Conservation (phyloP, 495 filamentous ascomycete genomes). For the Talaromyces liani region DNA sequence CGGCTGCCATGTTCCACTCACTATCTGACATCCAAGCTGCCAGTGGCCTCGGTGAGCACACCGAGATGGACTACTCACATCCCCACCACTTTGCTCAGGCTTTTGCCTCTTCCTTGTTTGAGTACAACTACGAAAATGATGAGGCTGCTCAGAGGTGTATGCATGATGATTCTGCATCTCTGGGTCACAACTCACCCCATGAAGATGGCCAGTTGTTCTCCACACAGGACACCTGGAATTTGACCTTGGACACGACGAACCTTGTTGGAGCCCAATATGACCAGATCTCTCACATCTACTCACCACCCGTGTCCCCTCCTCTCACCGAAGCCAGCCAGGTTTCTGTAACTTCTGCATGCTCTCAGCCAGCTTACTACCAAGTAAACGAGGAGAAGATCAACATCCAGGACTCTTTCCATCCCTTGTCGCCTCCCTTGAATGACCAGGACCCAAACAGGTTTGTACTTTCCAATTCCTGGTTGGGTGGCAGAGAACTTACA, state of each 20-base stretch:
- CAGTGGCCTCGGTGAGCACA: constrained; percentile 31
- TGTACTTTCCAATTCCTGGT: constrained; percentile 12
- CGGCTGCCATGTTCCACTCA: constrained; percentile 31
- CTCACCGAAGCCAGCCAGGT: constrained; percentile 39
- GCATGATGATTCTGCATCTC: constrained; percentile 35
- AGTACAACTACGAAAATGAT: constrained; percentile 41
- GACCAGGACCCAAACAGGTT: constrained; percentile 42
- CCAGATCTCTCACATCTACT: constrained; percentile 30
- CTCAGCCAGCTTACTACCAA: constrained; percentile 34
- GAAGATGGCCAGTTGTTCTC: constrained; percentile 34
- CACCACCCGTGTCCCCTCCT: constrained; percentile 37
- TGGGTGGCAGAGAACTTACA: neutral
- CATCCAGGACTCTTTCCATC: constrained; percentile 37
- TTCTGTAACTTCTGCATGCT: constrained; percentile 38
- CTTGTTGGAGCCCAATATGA: constrained; percentile 35
- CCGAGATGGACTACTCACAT: constrained; percentile 34
- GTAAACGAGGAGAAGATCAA: constrained; percentile 36
- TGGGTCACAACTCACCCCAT: constrained; percentile 34
- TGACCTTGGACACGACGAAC: constrained; percentile 29
- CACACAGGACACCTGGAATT: constrained; percentile 33
- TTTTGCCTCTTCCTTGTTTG: constrained; percentile 27
- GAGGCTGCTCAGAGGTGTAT: constrained; percentile 26
- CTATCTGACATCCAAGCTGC: constrained; percentile 36
- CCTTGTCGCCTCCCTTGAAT: constrained; percentile 29
- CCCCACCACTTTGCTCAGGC: constrained; percentile 26